Evolutionary conservation across 2,329 filamentous ascomycete genomes (phyloP).

Genomic region (Ascocoryne sarcoides): DNA sequence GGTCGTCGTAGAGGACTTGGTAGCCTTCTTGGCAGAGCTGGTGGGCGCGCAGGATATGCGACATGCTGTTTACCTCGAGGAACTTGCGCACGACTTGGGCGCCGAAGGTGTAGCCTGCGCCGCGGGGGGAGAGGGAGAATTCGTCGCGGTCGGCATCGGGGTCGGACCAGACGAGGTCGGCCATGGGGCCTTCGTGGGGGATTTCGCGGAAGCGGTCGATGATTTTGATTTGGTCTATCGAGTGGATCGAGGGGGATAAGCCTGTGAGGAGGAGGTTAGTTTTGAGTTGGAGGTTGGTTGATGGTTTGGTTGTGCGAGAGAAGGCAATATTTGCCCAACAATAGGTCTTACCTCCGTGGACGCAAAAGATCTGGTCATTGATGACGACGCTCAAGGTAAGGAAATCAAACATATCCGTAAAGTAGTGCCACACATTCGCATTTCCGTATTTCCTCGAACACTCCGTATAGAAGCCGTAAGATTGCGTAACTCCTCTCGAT

Average conservation of each 20-base stretch:
- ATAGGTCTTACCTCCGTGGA: slow-evolving; percentile 65
- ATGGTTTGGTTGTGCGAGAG: not conserved
- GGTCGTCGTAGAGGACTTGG: slow-evolving; percentile 92
- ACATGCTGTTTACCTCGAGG: slow-evolving; percentile 94
- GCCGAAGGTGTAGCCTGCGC: slow-evolving; percentile 94
- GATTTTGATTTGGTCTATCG: slow-evolving; percentile 98
- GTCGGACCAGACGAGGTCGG: slow-evolving; percentile 98
- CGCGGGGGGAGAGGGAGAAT: slow-evolving; percentile 86
- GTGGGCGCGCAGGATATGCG: slow-evolving; percentile 93
- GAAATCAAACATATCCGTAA: slow-evolving; percentile 99
- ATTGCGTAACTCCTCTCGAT: slow-evolving; percentile 93
- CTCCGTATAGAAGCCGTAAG: slow-evolving; percentile 98
- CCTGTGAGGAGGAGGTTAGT: slow-evolving; percentile 35
- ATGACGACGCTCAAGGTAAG: slow-evolving; percentile 94
- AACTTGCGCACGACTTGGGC: slow-evolving; percentile 98
- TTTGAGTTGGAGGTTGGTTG: slow-evolving; percentile 2
- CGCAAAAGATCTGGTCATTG: slow-evolving; percentile 98
- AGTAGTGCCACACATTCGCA: slow-evolving; percentile 98
- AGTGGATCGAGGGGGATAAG: slow-evolving; percentile 84
- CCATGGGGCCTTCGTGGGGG: slow-evolving; percentile 97
- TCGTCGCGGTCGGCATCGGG: slow-evolving; percentile 96
- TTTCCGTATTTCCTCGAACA: slow-evolving; percentile 98
- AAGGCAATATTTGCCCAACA: slow-evolving; percentile 10
- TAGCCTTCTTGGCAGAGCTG: slow-evolving; percentile 98
- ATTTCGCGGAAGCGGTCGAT: slow-evolving; percentile 98